Base-by-base conservation (phyloP, 768 basidiomycete genomes). In the Filobasidium wieringae region DNA sequence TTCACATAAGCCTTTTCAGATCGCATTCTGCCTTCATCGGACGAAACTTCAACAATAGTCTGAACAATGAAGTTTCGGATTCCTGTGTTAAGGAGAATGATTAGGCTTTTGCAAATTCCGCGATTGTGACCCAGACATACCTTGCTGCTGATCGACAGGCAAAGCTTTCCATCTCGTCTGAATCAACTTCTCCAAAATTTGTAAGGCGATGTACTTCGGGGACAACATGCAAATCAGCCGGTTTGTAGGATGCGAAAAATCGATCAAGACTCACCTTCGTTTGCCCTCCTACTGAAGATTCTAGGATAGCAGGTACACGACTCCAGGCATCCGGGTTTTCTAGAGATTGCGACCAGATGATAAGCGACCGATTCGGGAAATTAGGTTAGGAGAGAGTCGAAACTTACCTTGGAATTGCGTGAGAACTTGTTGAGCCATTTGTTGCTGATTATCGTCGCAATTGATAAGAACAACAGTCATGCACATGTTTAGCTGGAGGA, bases 281-380 rank as follows among this genome's bases (percentile, higher is more conserved):
- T 97, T 68, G 83, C 82, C 76, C 63, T 97, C 92, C 27, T 85
- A 82, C 72, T 85, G 89, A 86, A 51, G 79, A 79, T 68, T 95
- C 90, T 59, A 99, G 79, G 66, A 99, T 87, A 60, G 87, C 86
- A 37, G 95, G 95, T 7, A 97, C 95, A 73, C 87, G 81, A 63
- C 91, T 92, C 95, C 95, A 99, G 33, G 92, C 84, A 59, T 97
- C 93, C 17, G 88, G 87, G 73, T 90, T 80, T 60, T 99, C 95
- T 47, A 24, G n/a, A n/a, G n/a, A n/a, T n/a, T n/a, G n/a, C n/a
- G n/a, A n/a, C n/a, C n/a, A n/a, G n/a, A n/a, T 75, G 50, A 51
- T 4, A 14, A 31, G 2, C 29, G 14, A 14, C 9, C 15, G 17
- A 27, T 9, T 22, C 43, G 24, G 17, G 29, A 31, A 31, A 9